phyloP scores from a whole-genome alignment of 805 yeast genomes.

The Metschnikowia gelsemii region DNA sequence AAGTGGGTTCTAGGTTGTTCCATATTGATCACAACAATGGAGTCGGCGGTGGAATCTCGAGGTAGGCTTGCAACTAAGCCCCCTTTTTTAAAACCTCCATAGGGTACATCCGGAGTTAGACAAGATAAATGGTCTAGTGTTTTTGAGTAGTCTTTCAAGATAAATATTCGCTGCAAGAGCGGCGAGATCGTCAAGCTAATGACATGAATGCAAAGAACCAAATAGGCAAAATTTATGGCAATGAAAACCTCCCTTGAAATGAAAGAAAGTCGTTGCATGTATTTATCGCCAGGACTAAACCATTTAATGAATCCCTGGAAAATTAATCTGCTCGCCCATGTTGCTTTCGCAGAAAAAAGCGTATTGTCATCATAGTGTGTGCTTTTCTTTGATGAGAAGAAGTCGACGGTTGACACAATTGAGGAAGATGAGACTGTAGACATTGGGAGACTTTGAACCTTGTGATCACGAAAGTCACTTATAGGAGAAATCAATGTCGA shows the following conservation, averaged over 20 bases:
- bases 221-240: conserved; percentile 21
- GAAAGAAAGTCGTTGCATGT: conserved; percentile 5
- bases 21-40: conserved; percentile 18
- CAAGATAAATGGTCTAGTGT: conserved; percentile 25
- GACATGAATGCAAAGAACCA: conserved; percentile 30
- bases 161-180: conserved; percentile 16
- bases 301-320: background rate
- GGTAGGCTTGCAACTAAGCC: conserved; percentile 10
- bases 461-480: background rate
- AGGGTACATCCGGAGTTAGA: conserved; percentile 24
- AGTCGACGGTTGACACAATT: background rate
- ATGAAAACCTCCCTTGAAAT: conserved; percentile 15
- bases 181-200: conserved; percentile 24
- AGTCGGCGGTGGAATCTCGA: conserved; percentile 14
- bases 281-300: conserved; percentile 1
- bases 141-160: conserved; percentile 22
- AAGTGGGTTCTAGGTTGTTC: conserved; percentile 11
- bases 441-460: background rate
- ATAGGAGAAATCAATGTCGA: background rate
- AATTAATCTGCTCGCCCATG: conserved; percentile 4
- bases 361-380: conserved; percentile 1
- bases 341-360: conserved; percentile 6
- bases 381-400: conserved; percentile 2
- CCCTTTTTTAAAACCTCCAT: conserved; percentile 16
- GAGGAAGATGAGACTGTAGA: background rate